A percentile compares a stretch with the other conserved stretches of the same genome.
phyloP scores from a whole-genome alignment of 176 grass and related monocot species.

The Elymus sibiricus region DNA sequence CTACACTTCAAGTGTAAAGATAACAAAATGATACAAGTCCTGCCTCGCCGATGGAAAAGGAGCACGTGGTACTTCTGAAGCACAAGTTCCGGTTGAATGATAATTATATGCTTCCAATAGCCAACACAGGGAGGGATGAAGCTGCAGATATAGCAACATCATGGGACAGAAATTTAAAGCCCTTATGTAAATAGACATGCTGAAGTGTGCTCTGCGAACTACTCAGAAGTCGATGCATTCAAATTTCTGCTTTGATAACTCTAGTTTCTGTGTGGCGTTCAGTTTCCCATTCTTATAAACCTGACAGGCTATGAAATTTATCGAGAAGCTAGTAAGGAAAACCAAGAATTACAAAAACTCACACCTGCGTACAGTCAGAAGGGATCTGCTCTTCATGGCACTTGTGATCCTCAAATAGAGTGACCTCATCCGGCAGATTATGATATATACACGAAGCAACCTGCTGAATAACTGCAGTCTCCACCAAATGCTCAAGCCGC shows the following conservation, averaged over 20 bases:
- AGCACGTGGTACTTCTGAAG: background rate
- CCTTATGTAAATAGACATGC: slow-evolving; percentile 15
- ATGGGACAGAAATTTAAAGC: background rate
- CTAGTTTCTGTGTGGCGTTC: background rate
- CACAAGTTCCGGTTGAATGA: background rate
- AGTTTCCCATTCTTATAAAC: background rate
- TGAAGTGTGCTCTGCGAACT: background rate
- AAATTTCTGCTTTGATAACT: background rate
- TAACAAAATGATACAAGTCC: slow-evolving; percentile 8
- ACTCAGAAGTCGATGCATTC: background rate
- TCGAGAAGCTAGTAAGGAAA: slow-evolving; percentile 15
- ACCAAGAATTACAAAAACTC: background rate
- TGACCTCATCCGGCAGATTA: slow-evolving; percentile 61
- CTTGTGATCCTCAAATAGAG: slow-evolving; percentile 83
- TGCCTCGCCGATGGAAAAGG: background rate
- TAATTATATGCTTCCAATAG: slow-evolving; percentile 13
- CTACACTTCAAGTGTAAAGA: background rate
- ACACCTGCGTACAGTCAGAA: slow-evolving; percentile 75
- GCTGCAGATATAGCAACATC: slow-evolving; percentile 3
- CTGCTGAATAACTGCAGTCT: slow-evolving; percentile 62
- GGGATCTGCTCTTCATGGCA: slow-evolving; percentile 77
- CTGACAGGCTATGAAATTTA: background rate
- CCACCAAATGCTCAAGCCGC: slow-evolving; percentile 73
- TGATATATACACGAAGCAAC: slow-evolving; percentile 80
- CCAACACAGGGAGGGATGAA: background rate